Evolutionary conservation across 306 rosid species (phyloP).

Genomic region (Cucumis sativus): DNA sequence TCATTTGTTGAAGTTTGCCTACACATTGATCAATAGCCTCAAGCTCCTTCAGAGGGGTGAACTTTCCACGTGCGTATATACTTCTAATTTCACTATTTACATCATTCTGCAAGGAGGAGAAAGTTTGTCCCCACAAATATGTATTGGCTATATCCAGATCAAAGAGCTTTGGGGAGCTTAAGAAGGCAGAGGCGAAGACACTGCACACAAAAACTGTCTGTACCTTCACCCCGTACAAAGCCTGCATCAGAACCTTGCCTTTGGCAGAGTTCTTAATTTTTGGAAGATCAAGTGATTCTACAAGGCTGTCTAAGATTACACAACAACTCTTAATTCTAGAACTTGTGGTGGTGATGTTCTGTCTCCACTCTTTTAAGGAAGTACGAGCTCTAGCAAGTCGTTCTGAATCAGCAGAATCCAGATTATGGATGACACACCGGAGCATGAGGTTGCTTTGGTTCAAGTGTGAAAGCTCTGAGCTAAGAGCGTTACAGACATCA

Average conservation of each 20-base stretch:
- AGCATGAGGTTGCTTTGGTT: conserved; percentile 54
- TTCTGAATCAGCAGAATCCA: conserved; percentile 38
- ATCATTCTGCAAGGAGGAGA: conserved; percentile 33
- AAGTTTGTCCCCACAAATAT: conserved; percentile 58
- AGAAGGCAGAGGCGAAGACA: conserved; percentile 49
- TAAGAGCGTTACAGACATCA: conserved; percentile 60
- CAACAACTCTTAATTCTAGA: conserved; percentile 51
- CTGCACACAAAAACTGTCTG: conserved; percentile 52
- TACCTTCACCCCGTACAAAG: conserved; percentile 78
- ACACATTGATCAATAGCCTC: conserved; percentile 42
- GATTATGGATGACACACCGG: conserved; percentile 37
- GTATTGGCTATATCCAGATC: conserved; percentile 35
- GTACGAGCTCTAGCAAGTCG: conserved; percentile 34
- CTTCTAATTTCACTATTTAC: conserved; percentile 53
- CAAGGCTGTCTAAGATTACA: conserved; percentile 48
- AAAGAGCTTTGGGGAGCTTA: conserved; percentile 41
- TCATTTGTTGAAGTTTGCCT: conserved; percentile 34
- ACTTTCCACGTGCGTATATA: conserved; percentile 24
- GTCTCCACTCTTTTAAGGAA: conserved; percentile 56
- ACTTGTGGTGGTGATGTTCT: conserved; percentile 28
- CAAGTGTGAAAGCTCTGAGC: conserved; percentile 69
- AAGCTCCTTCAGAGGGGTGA: conserved; percentile 43
- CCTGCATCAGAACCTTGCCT: conserved; percentile 77
- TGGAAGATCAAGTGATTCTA: conserved; percentile 58
- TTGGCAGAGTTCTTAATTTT: conserved; percentile 84